Base-by-base conservation (phyloP, 805 yeast genomes). In the Spathaspora sp. region DNA sequence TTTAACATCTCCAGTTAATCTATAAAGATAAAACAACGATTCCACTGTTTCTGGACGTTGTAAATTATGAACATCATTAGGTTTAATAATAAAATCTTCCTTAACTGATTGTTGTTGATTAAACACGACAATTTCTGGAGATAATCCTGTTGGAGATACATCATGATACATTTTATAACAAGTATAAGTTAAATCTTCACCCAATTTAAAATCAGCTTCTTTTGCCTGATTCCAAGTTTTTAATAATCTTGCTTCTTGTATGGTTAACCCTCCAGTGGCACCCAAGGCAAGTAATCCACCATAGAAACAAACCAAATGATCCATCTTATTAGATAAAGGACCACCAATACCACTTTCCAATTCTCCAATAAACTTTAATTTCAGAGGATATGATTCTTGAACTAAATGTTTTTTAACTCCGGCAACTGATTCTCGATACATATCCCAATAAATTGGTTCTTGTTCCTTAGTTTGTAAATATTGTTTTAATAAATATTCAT, bases 31-130 rank as follows among this genome's bases (percentile, higher is more conserved):
- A 74, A 86, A 92, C 43, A 92, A 73, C 1, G 96, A 85, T 69
- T 92, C 97, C 1, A 91, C 96, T 2, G 97, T 89, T 67, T 92
- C 97, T 1, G 97, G 97, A 58, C 97, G 78, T 71, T 91, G 97
- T 55, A 92, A 72, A 66, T 90, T 90, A 67, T 92, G 97, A 48
- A 76, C 79, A 66, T 92, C 97, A 14, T 69, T 65, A 7, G 83
- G 84, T 64, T 87, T 87, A 60, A 89, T 84, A 52, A 57, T 65
- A 66, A 89, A 87, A 64, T 89, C 97, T 4, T 67, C 58, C 0
- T 72, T 62, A 10, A 63, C 67, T 11, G 59, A 61, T 2, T 66
- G 62, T 54, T 81, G 82, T 9, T 77, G 70, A 67, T 89, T 89
- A 77, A 93, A 93, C 1, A 86, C 87, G 8, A 82, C 97, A 65